phyloP scores from a whole-genome alignment of 139 green algal genomes.

The Chlamydomonas schloesseri region DNA sequence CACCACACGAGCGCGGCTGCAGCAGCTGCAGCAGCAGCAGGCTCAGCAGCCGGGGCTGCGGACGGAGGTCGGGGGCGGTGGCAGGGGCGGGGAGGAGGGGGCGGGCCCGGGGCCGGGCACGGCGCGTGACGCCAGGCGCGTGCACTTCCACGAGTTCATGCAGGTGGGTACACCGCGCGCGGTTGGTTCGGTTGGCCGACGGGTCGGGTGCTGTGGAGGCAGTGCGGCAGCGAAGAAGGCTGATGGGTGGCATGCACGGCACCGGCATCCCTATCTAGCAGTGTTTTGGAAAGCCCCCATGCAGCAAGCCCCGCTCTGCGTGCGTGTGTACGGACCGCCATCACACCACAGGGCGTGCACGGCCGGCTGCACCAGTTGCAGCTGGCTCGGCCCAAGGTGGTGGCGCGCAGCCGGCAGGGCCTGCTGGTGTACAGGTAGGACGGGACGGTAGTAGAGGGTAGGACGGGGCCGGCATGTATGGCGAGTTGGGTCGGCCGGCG shows the following conservation, averaged over 20 bases:
- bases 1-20: conserved; percentile 20
- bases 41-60: not conserved
- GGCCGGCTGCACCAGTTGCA: conserved; percentile 62
- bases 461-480: too few species aligned
- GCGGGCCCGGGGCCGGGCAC: not conserved
- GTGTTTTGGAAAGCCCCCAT: too few species aligned
- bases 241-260: too few species aligned
- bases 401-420: conserved; percentile 45
- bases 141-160: conserved; percentile 98
- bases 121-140: conserved; percentile 42
- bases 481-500: too few species aligned
- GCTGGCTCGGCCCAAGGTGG: conserved; percentile 44
- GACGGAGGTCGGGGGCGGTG: not conserved
- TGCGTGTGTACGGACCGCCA: too few species aligned
- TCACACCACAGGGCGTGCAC: conserved; percentile 68
- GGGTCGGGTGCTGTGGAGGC: too few species aligned
- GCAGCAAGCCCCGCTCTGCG: too few species aligned
- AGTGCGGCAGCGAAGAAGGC: too few species aligned
- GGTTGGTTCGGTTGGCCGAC: too few species aligned
- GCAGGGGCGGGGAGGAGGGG: not conserved
- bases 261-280: too few species aligned
- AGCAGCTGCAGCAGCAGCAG: not conserved
- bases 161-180: too few species aligned
- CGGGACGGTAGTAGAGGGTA: too few species aligned
- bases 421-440: conserved; percentile 61